Base-by-base conservation (phyloP, 1,139 yeast genomes). In the Scheffersomyces quercinus region DNA sequence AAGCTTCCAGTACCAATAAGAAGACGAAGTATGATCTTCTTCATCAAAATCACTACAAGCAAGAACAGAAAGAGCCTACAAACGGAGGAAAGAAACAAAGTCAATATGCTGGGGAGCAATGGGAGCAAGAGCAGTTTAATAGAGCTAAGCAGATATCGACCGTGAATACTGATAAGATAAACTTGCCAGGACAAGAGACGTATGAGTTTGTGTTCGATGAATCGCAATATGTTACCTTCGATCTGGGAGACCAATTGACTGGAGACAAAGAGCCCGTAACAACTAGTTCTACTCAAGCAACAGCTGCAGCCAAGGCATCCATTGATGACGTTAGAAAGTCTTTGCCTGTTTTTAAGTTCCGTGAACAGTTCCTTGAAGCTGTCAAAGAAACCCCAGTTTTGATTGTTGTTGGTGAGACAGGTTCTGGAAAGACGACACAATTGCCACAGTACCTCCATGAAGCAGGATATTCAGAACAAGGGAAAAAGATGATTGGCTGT, bases 341-440 rank as follows among this genome's bases (percentile, higher is more conserved):
- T 0, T 67, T 93, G 16, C 99, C 99, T 0, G 96, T 91, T 1
- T 88, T 70, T 55, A 68, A 75, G 41, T 85, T 81, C 65, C 72
- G 89, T 43, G 69, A 77, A 2, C 74, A 80, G 40, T 75, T 93
- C 28, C 62, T 93, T n/a, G 73, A 76, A 0, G 82, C 89, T 0
- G 75, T 93, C 3, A 59, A 63, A 15, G 65, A 77, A 12, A 80
- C 87, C 55, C 96, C 89, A 58, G 85, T 91, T 29, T 60, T 91
- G 33, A 86, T 93, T 35, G 86, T 93, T 38, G 97, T 93, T 30
- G 99, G 99, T 47, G 98, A 93, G 60, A 93, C 99, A 0, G 99
- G 99, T 38, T 90, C 97, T 0, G 99, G 99, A 54, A 93, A 93
- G 56, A 93, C 99, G 0, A 93, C 99, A 0, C 97, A 93, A 64